Conservation (phyloP, 768 basidiomycete species). For the Trametes punicea region DNA sequence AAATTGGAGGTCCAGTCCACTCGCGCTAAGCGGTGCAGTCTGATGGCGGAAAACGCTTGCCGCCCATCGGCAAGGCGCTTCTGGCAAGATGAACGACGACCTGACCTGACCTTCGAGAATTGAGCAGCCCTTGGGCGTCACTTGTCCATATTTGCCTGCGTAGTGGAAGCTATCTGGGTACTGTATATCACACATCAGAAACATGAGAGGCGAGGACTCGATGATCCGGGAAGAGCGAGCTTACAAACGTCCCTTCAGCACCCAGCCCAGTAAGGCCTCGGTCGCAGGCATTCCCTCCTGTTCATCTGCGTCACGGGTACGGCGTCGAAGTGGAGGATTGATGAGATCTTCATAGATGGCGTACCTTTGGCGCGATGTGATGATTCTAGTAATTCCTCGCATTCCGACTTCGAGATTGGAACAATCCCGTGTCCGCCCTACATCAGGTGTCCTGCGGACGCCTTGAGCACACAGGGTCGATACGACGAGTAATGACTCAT, state of each 20-base stretch:
- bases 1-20: no score
- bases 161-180: slow-evolving; percentile 45
- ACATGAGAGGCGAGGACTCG: neutral
- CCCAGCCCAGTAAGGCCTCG: slow-evolving; percentile 47
- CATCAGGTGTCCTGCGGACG: slow-evolving; percentile 45
- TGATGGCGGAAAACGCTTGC: no score
- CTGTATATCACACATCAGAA: neutral
- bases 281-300: slow-evolving; percentile 38
- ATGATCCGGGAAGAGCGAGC: neutral
- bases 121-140: no score
- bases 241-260: slow-evolving; percentile 48
- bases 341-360: neutral
- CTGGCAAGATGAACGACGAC: no score
- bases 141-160: slow-evolving; percentile 43
- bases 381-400: slow-evolving; percentile 45
- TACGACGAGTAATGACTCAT: slow-evolving; percentile 49
- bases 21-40: no score
- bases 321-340: no score
- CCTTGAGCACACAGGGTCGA: slow-evolving; percentile 27
- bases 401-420: slow-evolving; percentile 53
- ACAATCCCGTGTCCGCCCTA: slow-evolving; percentile 41
- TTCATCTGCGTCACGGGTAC: neutral
- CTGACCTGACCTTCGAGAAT: no score
- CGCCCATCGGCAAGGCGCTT: no score
- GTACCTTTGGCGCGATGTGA: slow-evolving; percentile 19